Evolutionary conservation across 768 basidiomycete genomes (phyloP).

Genomic region (Psilocybe tampanensis): DNA sequence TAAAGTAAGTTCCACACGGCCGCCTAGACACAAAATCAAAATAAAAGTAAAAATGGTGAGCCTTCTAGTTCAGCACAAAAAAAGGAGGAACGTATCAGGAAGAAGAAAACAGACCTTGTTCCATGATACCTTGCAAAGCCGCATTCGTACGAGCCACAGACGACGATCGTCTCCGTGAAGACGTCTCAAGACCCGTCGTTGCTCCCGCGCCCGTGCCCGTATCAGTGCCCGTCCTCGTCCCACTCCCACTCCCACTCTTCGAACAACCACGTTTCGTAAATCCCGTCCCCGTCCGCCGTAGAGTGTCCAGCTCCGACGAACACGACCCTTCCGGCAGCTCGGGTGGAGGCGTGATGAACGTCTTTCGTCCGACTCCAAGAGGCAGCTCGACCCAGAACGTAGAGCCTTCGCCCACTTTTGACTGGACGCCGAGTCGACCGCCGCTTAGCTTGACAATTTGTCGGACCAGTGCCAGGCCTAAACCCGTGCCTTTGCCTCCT

Average conservation of each 20-base stretch:
- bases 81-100: background rate
- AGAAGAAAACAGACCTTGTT: constrained; percentile 35
- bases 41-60: background rate
- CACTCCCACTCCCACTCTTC: too few relatives aligned
- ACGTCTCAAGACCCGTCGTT: constrained; percentile 27
- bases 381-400: constrained; percentile 91
- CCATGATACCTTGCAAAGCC: constrained; percentile 69
- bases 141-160: constrained; percentile 34
- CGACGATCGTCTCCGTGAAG: constrained; percentile 25
- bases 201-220: too few relatives aligned
- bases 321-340: constrained; percentile 24
- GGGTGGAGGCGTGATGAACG: constrained; percentile 26
- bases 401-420: constrained; percentile 68
- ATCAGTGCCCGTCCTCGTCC: too few relatives aligned
- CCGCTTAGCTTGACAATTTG: constrained; percentile 78
- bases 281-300: constrained; percentile 23
- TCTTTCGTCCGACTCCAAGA: constrained; percentile 71
- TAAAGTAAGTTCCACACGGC: constrained; percentile 58
- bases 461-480: constrained; percentile 76
- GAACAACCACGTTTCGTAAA: background rate
- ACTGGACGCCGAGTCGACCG: constrained; percentile 72
- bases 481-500: constrained; percentile 71
- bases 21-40: constrained; percentile 45
- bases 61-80: background rate
- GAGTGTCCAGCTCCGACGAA: constrained; percentile 27